Percentiles rank a stretch among this genome's conserved stretches.
Conservation (phyloP, 192 early-diverging fungal species). For the Mortierella claussenii region DNA sequence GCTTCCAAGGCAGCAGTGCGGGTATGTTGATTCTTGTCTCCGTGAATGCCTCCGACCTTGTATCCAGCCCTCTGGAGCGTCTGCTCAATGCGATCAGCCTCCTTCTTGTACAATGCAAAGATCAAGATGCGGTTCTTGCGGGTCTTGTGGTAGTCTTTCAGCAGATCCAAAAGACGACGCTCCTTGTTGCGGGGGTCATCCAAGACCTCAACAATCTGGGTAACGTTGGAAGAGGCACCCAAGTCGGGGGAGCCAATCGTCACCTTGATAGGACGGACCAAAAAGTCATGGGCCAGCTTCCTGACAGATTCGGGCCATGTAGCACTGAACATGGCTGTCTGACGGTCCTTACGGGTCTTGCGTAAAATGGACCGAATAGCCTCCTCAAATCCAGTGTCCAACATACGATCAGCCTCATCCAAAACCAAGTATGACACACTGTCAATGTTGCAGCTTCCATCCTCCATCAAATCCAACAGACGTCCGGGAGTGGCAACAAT, state of each 20-base stretch:
- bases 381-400: constrained; percentile 94
- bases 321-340: constrained; percentile 96
- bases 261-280: constrained; percentile 80
- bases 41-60: constrained; percentile 88
- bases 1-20: constrained; percentile 80
- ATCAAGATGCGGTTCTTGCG: constrained; percentile 91
- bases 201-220: constrained; percentile 92
- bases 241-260: constrained; percentile 92
- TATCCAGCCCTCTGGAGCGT: constrained; percentile 80
- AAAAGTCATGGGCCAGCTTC: constrained; percentile 85
- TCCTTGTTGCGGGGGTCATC: constrained; percentile 82
- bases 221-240: constrained; percentile 84
- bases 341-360: constrained; percentile 78
- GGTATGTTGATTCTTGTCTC: constrained; percentile 89
- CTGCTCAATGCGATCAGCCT: constrained; percentile 84
- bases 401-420: constrained; percentile 98
- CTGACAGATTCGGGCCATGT: constrained; percentile 95
- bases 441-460: constrained; percentile 80
- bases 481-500: constrained; percentile 97
- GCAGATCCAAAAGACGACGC: constrained; percentile 74
- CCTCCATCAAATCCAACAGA: constrained; percentile 91
- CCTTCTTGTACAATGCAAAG: constrained; percentile 98
- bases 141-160: constrained; percentile 86
- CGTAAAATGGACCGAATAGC: constrained; percentile 88
- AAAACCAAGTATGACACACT: constrained; percentile 90